Conservation (phyloP, 2,329 filamentous ascomycete species). For the Tolypocladium nubicola region DNA sequence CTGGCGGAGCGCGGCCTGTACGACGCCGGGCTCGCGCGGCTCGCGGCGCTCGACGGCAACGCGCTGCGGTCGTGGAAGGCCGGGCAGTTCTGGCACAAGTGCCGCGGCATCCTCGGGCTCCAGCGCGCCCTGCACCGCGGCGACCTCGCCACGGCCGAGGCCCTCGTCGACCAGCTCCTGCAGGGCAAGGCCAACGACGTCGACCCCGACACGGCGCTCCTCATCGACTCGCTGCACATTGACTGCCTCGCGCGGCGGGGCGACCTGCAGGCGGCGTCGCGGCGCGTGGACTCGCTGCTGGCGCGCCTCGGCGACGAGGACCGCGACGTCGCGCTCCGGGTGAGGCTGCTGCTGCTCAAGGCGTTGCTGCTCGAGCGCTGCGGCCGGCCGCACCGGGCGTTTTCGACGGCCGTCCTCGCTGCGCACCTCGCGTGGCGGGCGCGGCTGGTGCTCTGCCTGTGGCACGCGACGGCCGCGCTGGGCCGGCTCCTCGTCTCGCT, state of each 20-base stretch:
- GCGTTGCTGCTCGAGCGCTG: constrained; percentile 57
- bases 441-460: constrained; percentile 57
- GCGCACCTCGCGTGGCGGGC: constrained; percentile 63
- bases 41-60: constrained; percentile 46
- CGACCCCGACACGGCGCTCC: constrained; percentile 40
- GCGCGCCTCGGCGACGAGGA: constrained; percentile 31
- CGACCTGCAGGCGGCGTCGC: constrained; percentile 35
- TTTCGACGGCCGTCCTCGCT: constrained; percentile 67
- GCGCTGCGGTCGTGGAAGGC: constrained; percentile 61
- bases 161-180: constrained; percentile 39
- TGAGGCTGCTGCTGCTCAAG: constrained; percentile 65
- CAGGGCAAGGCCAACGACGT: constrained; percentile 40
- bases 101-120: constrained; percentile 55
- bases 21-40: constrained; percentile 44
- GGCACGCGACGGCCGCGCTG: constrained; percentile 59
- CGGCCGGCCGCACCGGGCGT: constrained; percentile 61
- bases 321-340: constrained; percentile 50
- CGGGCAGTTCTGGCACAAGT: constrained; percentile 61
- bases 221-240: constrained; percentile 40
- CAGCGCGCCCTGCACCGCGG: constrained; percentile 49
- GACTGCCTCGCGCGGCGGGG: constrained; percentile 39
- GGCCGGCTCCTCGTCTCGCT: constrained; percentile 59
- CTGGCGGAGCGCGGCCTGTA: constrained; percentile 28
- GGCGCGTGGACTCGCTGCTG: constrained; percentile 35
- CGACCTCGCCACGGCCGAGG: no score